Evolutionary conservation across 2,329 filamentous ascomycete genomes (phyloP).

Genomic region (Colletotrichum plurivorum): DNA sequence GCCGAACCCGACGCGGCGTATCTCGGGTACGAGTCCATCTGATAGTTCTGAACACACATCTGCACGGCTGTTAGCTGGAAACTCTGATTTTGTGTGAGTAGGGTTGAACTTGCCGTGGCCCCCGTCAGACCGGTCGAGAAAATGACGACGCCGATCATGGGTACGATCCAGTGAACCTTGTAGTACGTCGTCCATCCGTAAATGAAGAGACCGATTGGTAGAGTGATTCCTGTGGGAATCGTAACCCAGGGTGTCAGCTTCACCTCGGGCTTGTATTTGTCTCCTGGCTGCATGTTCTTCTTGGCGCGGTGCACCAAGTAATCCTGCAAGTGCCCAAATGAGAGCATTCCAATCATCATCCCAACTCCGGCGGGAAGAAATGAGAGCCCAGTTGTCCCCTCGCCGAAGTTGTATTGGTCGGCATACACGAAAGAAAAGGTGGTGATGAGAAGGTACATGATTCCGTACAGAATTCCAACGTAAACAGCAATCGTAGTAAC

Average conservation of each 20-base stretch:
- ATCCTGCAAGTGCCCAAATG: slow-evolving; percentile 50
- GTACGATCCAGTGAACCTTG: slow-evolving; percentile 69
- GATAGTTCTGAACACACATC: slow-evolving; percentile 67
- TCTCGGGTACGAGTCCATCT: slow-evolving; percentile 63
- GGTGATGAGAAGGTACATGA: slow-evolving; percentile 66
- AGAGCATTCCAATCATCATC: neutral
- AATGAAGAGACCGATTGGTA: slow-evolving; percentile 44
- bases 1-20: slow-evolving; percentile 52
- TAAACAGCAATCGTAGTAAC: slow-evolving; percentile 60
- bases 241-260: slow-evolving; percentile 8
- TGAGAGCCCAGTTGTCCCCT: slow-evolving; percentile 40
- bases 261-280: neutral
- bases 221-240: slow-evolving; percentile 59
- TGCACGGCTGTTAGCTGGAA: slow-evolving; percentile 44
- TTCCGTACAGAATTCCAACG: slow-evolving; percentile 64
- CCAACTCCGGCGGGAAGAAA: neutral
- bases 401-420: slow-evolving; percentile 59
- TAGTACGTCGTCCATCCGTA: slow-evolving; percentile 58
- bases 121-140: slow-evolving; percentile 53
- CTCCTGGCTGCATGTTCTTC: neutral
- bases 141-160: slow-evolving; percentile 61
- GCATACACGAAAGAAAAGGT: slow-evolving; percentile 66
- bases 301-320: slow-evolving; percentile 47
- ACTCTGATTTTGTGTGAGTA: neutral
- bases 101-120: slow-evolving; percentile 49